Evolutionary conservation across 306 rosid species (phyloP), one percentile per base, ranked within the genome.

Genomic region (Heteromeles arbutifolia): DNA sequence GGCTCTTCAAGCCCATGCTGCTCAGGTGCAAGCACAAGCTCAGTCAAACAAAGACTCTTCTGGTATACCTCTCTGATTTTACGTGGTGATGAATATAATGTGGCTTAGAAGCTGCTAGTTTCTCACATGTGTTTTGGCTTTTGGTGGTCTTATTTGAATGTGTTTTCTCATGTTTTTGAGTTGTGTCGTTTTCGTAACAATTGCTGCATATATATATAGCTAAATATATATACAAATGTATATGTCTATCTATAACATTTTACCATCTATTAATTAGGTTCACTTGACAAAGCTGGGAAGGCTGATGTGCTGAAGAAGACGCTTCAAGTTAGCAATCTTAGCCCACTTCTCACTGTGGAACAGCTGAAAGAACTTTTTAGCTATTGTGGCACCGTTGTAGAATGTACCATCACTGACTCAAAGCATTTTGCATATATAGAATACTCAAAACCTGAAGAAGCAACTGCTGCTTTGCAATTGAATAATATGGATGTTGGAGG

Each of bases 261-360:
- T 56, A 61, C 62, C 24, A 63, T 79, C 48, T 66, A 32, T 45
- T 58, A 59, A 74, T 74, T 75, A 96, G 99, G 92, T 76, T 88
- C 93, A 57, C 85, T 86, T 65, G 98, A 92, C 53, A 90, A 90
- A 77, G 88, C 92, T 78, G 88, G 85, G 50, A 90, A 87, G 87
- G 87, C 87, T 59, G 91, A 96, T 72, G 84, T 82, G 54, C 82
- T 96, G 83, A 89, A 92, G 89, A 92, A 88, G 87, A 92, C 97
- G 18, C 94, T 96, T 63, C 99, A 96, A 96, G 98, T 96, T 89
- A 96, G 99, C 97, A 96, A 96, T 87, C 99, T 96, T 73, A 96
- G 96, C 77, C 96, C 98, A 79, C 91, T 92, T 84, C 99, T 96
- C 77, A 90, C 92, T 19, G 98, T 88, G 89, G 98, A 96, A 68